Percentiles rank a stretch among this genome's conserved stretches.
Evolutionary conservation across 305 asterid genomes (phyloP).

Genomic region (Rubia occidens): DNA sequence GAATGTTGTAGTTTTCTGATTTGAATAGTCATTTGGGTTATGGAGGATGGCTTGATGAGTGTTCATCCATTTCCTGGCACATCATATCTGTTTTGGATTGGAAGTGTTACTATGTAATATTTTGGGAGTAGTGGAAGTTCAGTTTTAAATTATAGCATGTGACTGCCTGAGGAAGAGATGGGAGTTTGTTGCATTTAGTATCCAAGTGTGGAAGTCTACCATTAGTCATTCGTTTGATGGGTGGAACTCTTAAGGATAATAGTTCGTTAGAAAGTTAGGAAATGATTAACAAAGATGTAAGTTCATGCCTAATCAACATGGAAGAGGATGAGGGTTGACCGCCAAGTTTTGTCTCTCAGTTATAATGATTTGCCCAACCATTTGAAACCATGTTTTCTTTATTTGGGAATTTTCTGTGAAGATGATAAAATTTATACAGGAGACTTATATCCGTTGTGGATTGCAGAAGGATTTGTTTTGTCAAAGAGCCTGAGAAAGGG

Average conservation of each 20-base stretch:
- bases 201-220: conserved; percentile 54
- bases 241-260: conserved; percentile 42
- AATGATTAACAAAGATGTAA: conserved; percentile 35
- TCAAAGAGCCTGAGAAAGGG: conserved; percentile 12
- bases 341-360: conserved; percentile 39
- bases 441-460: not conserved
- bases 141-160: too few relatives aligned
- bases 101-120: too few relatives aligned
- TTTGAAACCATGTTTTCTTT: conserved; percentile 49
- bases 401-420: conserved; percentile 41
- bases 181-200: conserved; percentile 24
- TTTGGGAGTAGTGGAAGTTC: too few relatives aligned
- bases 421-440: conserved; percentile 16
- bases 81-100: too few relatives aligned
- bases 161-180: too few relatives aligned
- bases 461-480: conserved; percentile 3
- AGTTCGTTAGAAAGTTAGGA: conserved; percentile 40
- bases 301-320: conserved; percentile 22
- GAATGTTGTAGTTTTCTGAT: too few relatives aligned
- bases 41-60: too few relatives aligned
- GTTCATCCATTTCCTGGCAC: too few relatives aligned
- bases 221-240: conserved; percentile 48
- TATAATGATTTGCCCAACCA: conserved; percentile 50
- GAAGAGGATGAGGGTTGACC: not conserved
- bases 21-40: too few relatives aligned